Base-by-base conservation (phyloP, 495 filamentous ascomycete species). In the Xylaria curta region DNA sequence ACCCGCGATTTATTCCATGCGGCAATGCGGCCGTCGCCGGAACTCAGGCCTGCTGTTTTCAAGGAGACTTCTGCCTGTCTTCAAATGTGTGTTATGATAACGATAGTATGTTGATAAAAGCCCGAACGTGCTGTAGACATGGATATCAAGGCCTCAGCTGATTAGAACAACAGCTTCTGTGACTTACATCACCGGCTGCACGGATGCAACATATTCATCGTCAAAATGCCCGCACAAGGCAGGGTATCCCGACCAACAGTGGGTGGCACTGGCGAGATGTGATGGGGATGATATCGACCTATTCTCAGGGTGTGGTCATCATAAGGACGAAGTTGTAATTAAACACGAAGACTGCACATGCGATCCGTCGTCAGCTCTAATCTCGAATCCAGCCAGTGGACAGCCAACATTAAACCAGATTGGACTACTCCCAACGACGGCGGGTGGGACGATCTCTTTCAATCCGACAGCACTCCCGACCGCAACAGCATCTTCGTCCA, bases 131-230 rank as follows among this genome's bases (percentile, higher is more conserved):
- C 33, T 46, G 33, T 10, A 2, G 21, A 26, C 28, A 21, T 21
- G 4, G 28, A 1, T 21, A 26, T 36, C 4, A 0, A 38, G 42
- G 21, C n/a, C n/a, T 6, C 58, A 46, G 26, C 44, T 59, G 42
- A 49, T 44, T 40, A 62, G 51, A 58, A 58, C 4, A 58, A 68
- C 36, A 75, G 73, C 49, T 17, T 75, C 72, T 15, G 73, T 76
- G 7, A 82, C 79, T 3, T 82, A 82, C 66, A 68, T 82, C 21
- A 76, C 77, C 5, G 81, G 79, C 7, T 82, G 81, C 42, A 81
- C 74, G 36, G 78, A 81, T 66, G 53, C 74, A 12, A 73, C 71
- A 0, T 76, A 71, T 53, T 71, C 58, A 1, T 76, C 74, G 0
- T 51, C 64, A 21, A 64, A 73, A 38, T 76, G 74, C 64, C 72